A percentile compares a stretch with the other conserved stretches of the same genome.
These are phyloP conservation scores for Spergularia bocconei DNA, from an alignment of 148 eudicot genomes.

Conservation along the genomic window DNA sequence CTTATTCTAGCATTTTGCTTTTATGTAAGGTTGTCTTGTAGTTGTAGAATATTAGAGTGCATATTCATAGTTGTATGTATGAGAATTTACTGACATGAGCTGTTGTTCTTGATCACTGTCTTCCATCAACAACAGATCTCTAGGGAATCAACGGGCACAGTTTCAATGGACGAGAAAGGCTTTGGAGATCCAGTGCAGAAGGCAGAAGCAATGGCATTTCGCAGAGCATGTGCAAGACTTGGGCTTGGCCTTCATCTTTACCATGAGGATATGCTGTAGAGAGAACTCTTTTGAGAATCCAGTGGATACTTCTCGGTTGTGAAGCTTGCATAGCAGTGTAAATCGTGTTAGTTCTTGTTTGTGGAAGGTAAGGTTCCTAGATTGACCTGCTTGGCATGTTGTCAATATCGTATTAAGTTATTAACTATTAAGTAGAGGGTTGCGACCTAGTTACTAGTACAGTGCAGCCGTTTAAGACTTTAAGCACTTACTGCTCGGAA, in stretches of 20 bases:
- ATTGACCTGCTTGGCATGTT: no score
- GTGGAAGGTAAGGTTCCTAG: no score
- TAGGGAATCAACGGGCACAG: conserved; percentile 89
- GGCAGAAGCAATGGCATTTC: conserved; percentile 99
- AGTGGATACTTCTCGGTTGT: neutral
- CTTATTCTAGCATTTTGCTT: no score
- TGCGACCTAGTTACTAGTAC: neutral
- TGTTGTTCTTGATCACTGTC: neutral
- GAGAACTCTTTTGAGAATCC: neutral
- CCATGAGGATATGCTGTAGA: conserved; percentile 73
- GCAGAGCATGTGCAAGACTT: conserved; percentile 96
- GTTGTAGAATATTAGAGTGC: neutral
- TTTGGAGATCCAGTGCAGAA: conserved; percentile 86
- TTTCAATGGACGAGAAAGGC: conserved; percentile 45
- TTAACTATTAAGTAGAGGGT: neutral
- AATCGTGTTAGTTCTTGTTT: neutral
- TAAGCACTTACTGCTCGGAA: neutral
- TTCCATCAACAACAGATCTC: conserved; percentile 42
- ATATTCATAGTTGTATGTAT: neutral
- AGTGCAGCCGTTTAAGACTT: neutral
- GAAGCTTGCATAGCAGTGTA: neutral
- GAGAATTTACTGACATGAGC: conserved; percentile 1
- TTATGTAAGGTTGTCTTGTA: neutral
- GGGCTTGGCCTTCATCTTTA: conserved; percentile 95
- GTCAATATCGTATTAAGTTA: neutral